phyloP scores from a whole-genome alignment of 2,329 filamentous ascomycete genomes.

The Cadophora sp. region DNA sequence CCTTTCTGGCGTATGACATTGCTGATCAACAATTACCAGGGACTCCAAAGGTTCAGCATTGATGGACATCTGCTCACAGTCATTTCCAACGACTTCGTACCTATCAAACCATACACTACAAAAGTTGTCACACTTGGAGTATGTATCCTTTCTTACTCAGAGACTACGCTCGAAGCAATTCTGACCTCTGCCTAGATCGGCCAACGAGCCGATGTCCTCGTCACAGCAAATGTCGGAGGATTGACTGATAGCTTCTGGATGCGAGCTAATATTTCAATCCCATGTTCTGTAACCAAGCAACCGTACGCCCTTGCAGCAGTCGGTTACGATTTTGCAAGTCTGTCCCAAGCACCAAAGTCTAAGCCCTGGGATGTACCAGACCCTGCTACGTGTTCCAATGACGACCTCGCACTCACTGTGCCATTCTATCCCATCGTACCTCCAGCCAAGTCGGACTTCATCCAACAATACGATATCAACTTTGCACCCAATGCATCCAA shows the following conservation, averaged over 20 bases:
- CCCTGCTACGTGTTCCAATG: slow-evolving; percentile 60
- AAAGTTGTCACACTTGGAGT: slow-evolving; percentile 62
- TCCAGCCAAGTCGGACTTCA: slow-evolving; percentile 31
- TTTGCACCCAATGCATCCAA: slow-evolving; percentile 55
- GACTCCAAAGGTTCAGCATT: slow-evolving; percentile 52
- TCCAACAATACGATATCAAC: slow-evolving; percentile 23
- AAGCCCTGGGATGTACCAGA: slow-evolving; percentile 46
- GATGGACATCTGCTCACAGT: slow-evolving; percentile 62
- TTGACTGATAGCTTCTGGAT: slow-evolving; percentile 62
- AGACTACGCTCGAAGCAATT: no score
- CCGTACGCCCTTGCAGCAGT: slow-evolving; percentile 63
- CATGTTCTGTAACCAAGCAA: slow-evolving; percentile 55
- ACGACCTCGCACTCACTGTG: slow-evolving; percentile 41
- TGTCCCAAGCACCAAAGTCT: slow-evolving; percentile 6
- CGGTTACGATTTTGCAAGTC: slow-evolving; percentile 19
- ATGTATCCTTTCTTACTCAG: background rate
- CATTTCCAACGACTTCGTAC: slow-evolving; percentile 68
- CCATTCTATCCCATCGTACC: slow-evolving; percentile 18
- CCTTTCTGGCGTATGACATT: no score
- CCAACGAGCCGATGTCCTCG: slow-evolving; percentile 53
- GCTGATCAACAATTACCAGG: background rate
- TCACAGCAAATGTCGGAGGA: slow-evolving; percentile 55
- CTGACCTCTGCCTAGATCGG: slow-evolving; percentile 48
- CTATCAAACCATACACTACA: slow-evolving; percentile 66
- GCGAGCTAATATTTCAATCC: slow-evolving; percentile 55